phyloP scores from a whole-genome alignment of 306 rosid species.

The Cajanus cajan region DNA sequence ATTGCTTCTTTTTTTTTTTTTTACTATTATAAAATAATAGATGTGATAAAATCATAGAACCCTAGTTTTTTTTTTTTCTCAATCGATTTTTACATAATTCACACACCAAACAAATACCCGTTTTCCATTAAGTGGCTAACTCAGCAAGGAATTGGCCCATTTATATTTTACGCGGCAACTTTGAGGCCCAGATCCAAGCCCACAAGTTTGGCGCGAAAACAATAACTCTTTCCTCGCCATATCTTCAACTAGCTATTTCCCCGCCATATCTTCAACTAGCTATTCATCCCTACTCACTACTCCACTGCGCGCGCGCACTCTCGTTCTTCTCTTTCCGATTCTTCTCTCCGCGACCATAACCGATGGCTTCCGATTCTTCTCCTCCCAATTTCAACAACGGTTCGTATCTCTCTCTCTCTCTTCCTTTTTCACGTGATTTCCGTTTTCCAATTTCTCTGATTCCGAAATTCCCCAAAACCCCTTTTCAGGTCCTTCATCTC shows the following conservation, averaged over 20 bases:
- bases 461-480: background rate
- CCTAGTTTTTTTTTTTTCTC: no score
- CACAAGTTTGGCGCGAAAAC: constrained; percentile 53
- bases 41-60: no score
- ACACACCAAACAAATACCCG: no score
- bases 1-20: no score
- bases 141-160: background rate
- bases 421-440: background rate
- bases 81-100: no score
- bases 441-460: background rate
- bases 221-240: constrained; percentile 44
- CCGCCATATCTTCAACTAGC: constrained; percentile 50
- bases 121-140: no score
- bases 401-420: constrained; percentile 20
- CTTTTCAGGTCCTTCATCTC: constrained; percentile 72
- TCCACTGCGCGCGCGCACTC: background rate
- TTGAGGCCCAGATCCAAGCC: constrained; percentile 22
- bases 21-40: no score
- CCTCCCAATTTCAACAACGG: constrained; percentile 60
- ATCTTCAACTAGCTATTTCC: constrained; percentile 23
- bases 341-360: background rate
- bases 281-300: background rate
- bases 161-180: background rate
- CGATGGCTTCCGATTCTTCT: constrained; percentile 87
- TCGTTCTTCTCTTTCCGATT: background rate